phyloP scores from a whole-genome alignment of 2,329 filamentous ascomycete species.

The Emergomyces africanus region DNA sequence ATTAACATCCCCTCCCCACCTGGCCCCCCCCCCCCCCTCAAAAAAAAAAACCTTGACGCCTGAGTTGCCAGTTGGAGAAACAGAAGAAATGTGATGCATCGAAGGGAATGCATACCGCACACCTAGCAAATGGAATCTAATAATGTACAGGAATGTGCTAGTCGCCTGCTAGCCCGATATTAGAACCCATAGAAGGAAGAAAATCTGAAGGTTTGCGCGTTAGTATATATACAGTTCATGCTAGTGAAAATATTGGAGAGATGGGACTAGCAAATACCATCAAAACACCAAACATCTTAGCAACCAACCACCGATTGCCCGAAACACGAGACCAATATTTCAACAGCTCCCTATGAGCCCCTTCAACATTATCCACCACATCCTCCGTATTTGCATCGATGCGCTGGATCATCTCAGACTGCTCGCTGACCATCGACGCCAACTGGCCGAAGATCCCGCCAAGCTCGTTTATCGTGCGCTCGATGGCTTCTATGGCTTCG shows the following conservation, averaged over 20 bases:
- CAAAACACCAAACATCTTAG: constrained; percentile 66
- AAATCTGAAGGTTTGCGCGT: constrained; percentile 44
- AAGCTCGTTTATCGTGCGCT: constrained; percentile 85
- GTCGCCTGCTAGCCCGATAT: constrained; percentile 31
- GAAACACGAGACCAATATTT: constrained; percentile 95
- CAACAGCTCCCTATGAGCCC: constrained; percentile 84
- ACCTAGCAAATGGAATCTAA: not conserved
- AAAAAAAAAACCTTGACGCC: not conserved
- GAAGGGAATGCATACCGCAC: not conserved
- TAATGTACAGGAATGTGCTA: not conserved
- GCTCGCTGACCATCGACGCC: constrained; percentile 92
- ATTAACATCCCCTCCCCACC: no score
- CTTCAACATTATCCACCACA: constrained; percentile 96
- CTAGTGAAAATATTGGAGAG: not conserved
- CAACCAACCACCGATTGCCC: constrained; percentile 89
- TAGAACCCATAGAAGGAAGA: constrained; percentile 65
- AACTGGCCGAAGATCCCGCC: constrained; percentile 89
- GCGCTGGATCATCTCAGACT: constrained; percentile 93
- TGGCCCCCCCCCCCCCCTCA: no score
- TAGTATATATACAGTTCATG: not conserved
- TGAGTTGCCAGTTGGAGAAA: not conserved
- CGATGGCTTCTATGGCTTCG: constrained; percentile 92
- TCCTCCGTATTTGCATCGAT: constrained; percentile 98
- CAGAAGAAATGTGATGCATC: not conserved
- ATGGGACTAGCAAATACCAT: constrained; percentile 44